Conservation (phyloP, 345 rosid genomes). For the Nasturtium officinale region DNA sequence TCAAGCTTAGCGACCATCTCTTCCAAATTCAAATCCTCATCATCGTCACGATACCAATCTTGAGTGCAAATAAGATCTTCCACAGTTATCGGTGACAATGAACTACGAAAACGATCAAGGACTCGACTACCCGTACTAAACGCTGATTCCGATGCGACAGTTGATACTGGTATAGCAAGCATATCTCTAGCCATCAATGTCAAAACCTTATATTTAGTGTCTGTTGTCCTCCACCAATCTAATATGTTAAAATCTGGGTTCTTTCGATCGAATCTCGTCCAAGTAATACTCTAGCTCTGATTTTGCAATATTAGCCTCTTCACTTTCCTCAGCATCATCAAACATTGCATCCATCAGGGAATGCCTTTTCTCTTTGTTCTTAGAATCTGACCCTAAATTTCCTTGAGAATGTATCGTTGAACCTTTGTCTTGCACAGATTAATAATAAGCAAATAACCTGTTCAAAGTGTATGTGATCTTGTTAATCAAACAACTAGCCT, state of each 20-base stretch:
- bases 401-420: too few relatives aligned
- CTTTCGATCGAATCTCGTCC: background rate
- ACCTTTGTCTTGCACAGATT: too few relatives aligned
- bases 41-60: too few relatives aligned
- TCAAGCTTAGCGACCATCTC: too few relatives aligned
- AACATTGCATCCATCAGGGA: background rate
- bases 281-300: background rate
- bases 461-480: background rate
- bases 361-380: background rate
- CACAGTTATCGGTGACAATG: background rate
- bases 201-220: constrained; percentile 13
- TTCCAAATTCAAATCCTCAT: too few relatives aligned
- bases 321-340: constrained; percentile 1
- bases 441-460: too few relatives aligned
- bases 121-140: constrained; percentile 23
- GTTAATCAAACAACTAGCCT: too few relatives aligned
- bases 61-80: too few relatives aligned
- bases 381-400: background rate
- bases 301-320: background rate
- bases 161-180: constrained; percentile 21
- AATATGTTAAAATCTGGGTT: background rate
- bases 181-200: constrained; percentile 19
- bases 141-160: constrained; percentile 13
- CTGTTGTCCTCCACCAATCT: background rate
- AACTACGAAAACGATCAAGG: constrained; percentile 24